These are phyloP conservation scores for Dothistroma pini DNA, from an alignment of 2,329 filamentous ascomycete species.

Conservation along the genomic window DNA sequence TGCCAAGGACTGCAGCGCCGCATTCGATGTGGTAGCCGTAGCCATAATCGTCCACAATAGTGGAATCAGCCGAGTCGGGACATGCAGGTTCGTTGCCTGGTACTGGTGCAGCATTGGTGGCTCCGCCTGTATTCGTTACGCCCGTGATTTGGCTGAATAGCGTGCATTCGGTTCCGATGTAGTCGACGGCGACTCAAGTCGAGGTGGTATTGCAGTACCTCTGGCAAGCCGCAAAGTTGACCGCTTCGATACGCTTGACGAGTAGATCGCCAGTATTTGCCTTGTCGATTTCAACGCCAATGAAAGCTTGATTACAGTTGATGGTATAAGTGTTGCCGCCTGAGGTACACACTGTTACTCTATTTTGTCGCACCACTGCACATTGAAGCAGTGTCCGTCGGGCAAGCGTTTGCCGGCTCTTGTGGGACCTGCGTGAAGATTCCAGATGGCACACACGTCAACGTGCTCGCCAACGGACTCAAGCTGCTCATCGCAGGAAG, in stretches of 20 bases:
- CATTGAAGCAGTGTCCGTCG: background rate
- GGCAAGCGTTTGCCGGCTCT: background rate
- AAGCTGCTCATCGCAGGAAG: background rate
- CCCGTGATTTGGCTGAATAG: conserved; percentile 31
- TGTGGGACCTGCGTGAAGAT: background rate
- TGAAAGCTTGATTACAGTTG: conserved; percentile 1
- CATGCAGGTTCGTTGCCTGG: conserved; percentile 16
- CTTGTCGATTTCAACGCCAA: conserved; percentile 1
- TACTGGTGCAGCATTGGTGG: conserved; percentile 21
- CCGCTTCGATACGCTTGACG: conserved; percentile 11
- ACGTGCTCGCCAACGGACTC: background rate
- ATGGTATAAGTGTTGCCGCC: background rate
- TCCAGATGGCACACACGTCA: background rate
- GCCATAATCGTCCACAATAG: conserved; percentile 14
- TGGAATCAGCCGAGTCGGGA: conserved; percentile 19
- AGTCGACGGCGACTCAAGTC: conserved; percentile 31
- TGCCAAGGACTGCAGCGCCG: conserved; percentile 17
- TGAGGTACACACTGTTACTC: background rate
- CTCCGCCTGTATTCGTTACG: conserved; percentile 21
- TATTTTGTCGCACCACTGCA: background rate
- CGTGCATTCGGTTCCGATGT: conserved; percentile 29
- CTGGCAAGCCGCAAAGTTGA: conserved; percentile 19
- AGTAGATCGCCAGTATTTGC: background rate
- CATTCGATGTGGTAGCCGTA: conserved; percentile 23
- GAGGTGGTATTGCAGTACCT: conserved; percentile 25